Evolutionary conservation across 345 rosid species (phyloP).

Genomic region (Eucalyptus leucophloia): DNA sequence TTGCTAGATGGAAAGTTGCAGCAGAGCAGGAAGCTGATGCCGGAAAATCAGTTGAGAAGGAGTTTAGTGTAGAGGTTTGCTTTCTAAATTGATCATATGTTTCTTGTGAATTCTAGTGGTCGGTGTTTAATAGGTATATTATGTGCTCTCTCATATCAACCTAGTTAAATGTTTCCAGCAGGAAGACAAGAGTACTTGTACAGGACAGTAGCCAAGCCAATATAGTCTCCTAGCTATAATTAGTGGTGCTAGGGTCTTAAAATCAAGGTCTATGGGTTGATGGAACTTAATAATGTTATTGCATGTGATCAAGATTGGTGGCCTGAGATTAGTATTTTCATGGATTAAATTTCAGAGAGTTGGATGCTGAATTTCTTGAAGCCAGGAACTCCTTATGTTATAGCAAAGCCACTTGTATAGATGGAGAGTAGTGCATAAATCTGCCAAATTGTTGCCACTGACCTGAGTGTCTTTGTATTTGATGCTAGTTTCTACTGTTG

Average conservation of each 20-base stretch:
- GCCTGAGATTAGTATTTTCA: background rate
- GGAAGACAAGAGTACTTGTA: background rate
- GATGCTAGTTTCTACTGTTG: background rate
- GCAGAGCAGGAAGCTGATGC: slow-evolving; percentile 99
- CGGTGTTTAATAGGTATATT: background rate
- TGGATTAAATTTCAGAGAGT: background rate
- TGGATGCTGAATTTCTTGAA: background rate
- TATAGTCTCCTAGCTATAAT: background rate
- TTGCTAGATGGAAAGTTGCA: slow-evolving; percentile 95
- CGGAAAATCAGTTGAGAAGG: slow-evolving; percentile 88
- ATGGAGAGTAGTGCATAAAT: background rate
- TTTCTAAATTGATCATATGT: background rate
- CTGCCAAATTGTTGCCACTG: background rate
- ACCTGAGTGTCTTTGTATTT: background rate
- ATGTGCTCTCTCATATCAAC: background rate
- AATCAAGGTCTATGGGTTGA: background rate
- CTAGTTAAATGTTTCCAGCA: background rate
- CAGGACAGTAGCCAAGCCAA: background rate
- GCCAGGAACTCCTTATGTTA: background rate
- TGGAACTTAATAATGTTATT: background rate
- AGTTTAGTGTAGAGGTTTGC: slow-evolving; percentile 59
- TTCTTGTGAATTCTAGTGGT: background rate
- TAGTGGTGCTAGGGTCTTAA: background rate
- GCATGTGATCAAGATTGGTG: background rate
- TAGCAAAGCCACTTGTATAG: background rate